Percentiles rank a stretch among this genome's conserved stretches.
Conservation (phyloP, 768 basidiomycete species). For the Lactifluus rugatus region DNA sequence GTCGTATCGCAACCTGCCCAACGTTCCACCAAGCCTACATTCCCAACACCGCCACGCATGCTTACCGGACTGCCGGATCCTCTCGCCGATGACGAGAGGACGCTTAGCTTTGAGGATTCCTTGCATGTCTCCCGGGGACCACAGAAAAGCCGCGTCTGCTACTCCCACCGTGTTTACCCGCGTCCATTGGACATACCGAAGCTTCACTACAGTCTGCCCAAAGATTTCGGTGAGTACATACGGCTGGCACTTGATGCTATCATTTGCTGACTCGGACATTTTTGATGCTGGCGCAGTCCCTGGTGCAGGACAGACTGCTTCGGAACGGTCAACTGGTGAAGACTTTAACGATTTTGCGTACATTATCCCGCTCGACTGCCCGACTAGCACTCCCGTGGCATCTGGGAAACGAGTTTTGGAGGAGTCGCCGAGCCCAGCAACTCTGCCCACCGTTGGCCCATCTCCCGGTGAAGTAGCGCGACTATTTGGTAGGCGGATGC, state of each 20-base stretch:
- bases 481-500: too few species aligned
- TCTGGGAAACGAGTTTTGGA: background rate
- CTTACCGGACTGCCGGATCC: background rate
- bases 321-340: background rate
- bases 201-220: background rate
- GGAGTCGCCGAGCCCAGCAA: background rate
- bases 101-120: background rate
- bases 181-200: background rate
- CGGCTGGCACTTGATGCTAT: too few species aligned
- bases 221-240: background rate
- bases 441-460: too few species aligned
- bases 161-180: background rate
- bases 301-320: background rate
- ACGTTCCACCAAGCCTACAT: too few species aligned
- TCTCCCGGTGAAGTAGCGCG: background rate
- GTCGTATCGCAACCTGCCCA: too few species aligned
- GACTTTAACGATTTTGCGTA: background rate
- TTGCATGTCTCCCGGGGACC: background rate
- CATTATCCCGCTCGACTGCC: background rate
- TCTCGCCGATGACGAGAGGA: background rate
- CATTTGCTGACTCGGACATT: background rate
- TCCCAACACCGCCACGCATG: too few species aligned
- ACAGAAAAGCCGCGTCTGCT: background rate
- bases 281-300: conserved; percentile 23
- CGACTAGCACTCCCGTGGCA: background rate